Conservation (phyloP, 192 early-diverging fungal species). For the Cetraspora pellucida region DNA sequence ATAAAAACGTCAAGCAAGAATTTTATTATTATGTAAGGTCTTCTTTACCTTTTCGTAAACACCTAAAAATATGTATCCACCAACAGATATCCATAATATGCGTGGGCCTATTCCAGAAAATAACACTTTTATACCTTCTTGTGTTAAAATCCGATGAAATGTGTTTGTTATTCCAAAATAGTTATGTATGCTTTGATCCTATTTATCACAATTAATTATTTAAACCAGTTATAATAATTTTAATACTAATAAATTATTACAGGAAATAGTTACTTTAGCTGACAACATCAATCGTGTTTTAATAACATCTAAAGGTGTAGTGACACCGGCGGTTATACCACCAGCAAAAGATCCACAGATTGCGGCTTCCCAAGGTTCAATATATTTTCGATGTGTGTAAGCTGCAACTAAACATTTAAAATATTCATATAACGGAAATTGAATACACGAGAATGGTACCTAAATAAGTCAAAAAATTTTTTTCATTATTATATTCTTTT, state of each 20-base stretch:
- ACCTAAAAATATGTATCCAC: slow-evolving; percentile 94
- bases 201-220: slow-evolving; percentile 11
- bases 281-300: slow-evolving; percentile 98
- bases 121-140: slow-evolving; percentile 78
- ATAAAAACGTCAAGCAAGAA: background rate
- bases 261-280: slow-evolving; percentile 51
- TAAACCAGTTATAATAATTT: background rate
- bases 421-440: slow-evolving; percentile 94
- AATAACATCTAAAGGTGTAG: slow-evolving; percentile 94
- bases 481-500: background rate
- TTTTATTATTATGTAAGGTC: slow-evolving; percentile 18
- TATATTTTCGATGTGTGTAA: slow-evolving; percentile 45
- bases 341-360: slow-evolving; percentile 88
- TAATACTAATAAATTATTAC: background rate
- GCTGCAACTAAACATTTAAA: slow-evolving; percentile 68
- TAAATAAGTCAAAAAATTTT: slow-evolving; percentile 24
- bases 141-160: slow-evolving; percentile 69
- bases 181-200: slow-evolving; percentile 50
- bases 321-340: slow-evolving; percentile 84
- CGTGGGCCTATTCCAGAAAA: slow-evolving; percentile 93
- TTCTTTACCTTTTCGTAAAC: slow-evolving; percentile 83
- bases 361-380: slow-evolving; percentile 81
- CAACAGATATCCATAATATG: slow-evolving; percentile 93
- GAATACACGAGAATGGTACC: slow-evolving; percentile 96
- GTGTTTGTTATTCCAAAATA: slow-evolving; percentile 74